Evolutionary conservation across 73 alveolate genomes (phyloP).

Genomic region (Durusdinium trenchii): DNA sequence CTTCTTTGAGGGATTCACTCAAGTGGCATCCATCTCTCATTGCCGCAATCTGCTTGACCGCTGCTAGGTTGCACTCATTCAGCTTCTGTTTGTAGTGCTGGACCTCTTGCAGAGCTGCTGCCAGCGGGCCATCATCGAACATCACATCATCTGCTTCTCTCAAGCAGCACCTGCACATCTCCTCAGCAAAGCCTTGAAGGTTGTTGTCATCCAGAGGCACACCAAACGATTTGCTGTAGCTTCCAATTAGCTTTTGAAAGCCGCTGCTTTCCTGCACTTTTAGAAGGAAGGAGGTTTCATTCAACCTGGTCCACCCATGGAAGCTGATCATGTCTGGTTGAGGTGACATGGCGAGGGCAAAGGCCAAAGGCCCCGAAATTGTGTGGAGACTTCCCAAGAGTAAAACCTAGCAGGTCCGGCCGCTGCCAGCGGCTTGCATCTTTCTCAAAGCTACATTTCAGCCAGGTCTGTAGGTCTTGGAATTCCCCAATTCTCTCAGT

Average conservation of each 20-base stretch:
- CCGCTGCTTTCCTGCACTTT: slow-evolving; percentile 61
- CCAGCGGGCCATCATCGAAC: slow-evolving; percentile 51
- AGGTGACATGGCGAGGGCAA: slow-evolving; percentile 2
- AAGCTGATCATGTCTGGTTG: slow-evolving; percentile 62
- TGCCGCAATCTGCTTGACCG: slow-evolving; percentile 61
- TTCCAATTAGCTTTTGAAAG: slow-evolving; percentile 45
- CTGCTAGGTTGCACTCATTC: slow-evolving; percentile 37
- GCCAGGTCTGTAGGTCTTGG: too few relatives aligned
- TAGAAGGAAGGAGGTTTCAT: slow-evolving; percentile 54
- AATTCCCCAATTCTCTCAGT: background rate
- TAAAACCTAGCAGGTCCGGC: too few relatives aligned
- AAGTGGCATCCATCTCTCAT: slow-evolving; percentile 67
- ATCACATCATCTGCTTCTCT: slow-evolving; percentile 50
- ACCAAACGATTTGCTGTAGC: slow-evolving; percentile 50
- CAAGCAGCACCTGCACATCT: slow-evolving; percentile 56
- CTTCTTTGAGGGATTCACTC: slow-evolving; percentile 34
- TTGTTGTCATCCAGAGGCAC: slow-evolving; percentile 64
- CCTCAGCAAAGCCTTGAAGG: slow-evolving; percentile 60
- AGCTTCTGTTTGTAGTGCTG: slow-evolving; percentile 74
- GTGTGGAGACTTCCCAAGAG: too few relatives aligned
- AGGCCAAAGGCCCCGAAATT: background rate
- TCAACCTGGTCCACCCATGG: slow-evolving; percentile 56
- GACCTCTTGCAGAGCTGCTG: slow-evolving; percentile 59
- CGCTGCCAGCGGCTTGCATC: too few relatives aligned
- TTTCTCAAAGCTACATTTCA: too few relatives aligned